These are phyloP conservation scores for Saccharomyces jurei DNA, from an alignment of 805 yeast species.

Conservation along the genomic window DNA sequence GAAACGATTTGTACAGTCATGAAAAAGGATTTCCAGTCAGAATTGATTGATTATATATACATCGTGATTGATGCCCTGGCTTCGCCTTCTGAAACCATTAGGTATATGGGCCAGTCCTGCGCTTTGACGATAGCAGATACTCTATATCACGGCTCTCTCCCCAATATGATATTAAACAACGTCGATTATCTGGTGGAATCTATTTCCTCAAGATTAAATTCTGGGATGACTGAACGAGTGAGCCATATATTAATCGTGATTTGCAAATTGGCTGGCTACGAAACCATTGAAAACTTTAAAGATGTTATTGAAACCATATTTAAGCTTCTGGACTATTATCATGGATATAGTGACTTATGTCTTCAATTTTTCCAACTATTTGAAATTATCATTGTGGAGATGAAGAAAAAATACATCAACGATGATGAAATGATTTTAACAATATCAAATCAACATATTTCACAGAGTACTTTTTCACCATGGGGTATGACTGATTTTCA, in stretches of 20 bases:
- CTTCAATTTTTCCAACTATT: conserved; percentile 70
- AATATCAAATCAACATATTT: conserved; percentile 12
- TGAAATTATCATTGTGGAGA: conserved; percentile 46
- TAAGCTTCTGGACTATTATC: conserved; percentile 71
- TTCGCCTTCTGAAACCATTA: conserved; percentile 37
- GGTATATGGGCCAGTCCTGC: conserved; percentile 48
- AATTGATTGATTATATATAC: conserved; percentile 62
- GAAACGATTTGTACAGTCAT: conserved; percentile 9
- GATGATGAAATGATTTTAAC: conserved; percentile 16
- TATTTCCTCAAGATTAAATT: conserved; percentile 59
- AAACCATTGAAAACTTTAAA: conserved; percentile 53
- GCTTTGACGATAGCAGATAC: conserved; percentile 41
- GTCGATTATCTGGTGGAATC: conserved; percentile 77
- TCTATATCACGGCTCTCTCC: conserved; percentile 51
- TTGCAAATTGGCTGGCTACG: conserved; percentile 60
- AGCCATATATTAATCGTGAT: conserved; percentile 63
- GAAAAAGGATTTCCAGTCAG: conserved; percentile 39
- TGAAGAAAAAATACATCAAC: conserved; percentile 33
- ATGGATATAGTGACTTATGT: conserved; percentile 67
- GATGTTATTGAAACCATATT: conserved; percentile 74
- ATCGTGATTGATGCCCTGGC: conserved; percentile 71
- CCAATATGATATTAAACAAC: conserved; percentile 51
- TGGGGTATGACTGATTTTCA: conserved; percentile 50
- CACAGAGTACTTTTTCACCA: conserved; percentile 35
- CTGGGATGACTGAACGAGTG: conserved; percentile 66